These are phyloP conservation scores for Plenodomus tracheiphilus DNA, from an alignment of 2,329 filamentous ascomycete genomes.

Conservation along the genomic window DNA sequence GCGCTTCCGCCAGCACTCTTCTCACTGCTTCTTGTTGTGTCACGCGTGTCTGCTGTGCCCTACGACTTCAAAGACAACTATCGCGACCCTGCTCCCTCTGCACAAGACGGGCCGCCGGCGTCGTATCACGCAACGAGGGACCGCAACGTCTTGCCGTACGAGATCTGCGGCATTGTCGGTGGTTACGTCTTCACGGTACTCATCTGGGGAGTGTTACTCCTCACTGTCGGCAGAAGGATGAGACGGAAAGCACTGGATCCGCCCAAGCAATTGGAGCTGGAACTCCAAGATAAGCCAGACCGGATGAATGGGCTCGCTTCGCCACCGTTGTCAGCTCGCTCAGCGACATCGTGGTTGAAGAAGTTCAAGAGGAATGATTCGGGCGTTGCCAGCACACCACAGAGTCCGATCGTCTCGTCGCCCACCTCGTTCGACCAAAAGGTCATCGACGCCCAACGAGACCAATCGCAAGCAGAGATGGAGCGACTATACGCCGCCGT, in stretches of 20 bases:
- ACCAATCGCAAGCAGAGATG: slow-evolving; percentile 78
- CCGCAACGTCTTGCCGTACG: slow-evolving; percentile 68
- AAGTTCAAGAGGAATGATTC: slow-evolving; percentile 39
- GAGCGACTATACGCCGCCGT: slow-evolving; percentile 91
- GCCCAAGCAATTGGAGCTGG: slow-evolving; percentile 56
- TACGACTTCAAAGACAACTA: slow-evolving; percentile 34
- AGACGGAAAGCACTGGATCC: slow-evolving; percentile 55
- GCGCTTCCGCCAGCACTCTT: slow-evolving; percentile 29
- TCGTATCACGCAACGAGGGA: slow-evolving; percentile 36
- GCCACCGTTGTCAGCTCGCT: slow-evolving; percentile 33
- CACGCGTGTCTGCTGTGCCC: slow-evolving; percentile 26
- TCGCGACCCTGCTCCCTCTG: slow-evolving; percentile 28
- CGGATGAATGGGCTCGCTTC: slow-evolving; percentile 22
- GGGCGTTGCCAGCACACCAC: slow-evolving; percentile 29
- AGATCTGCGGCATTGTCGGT: slow-evolving; percentile 82
- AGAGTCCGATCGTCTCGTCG: slow-evolving; percentile 55
- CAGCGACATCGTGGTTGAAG: slow-evolving; percentile 38
- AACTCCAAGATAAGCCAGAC: slow-evolving; percentile 57
- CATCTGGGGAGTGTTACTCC: slow-evolving; percentile 66
- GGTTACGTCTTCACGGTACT: slow-evolving; percentile 80
- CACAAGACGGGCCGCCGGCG: slow-evolving; percentile 35
- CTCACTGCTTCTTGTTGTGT: slow-evolving; percentile 30
- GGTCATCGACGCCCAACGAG: slow-evolving; percentile 73
- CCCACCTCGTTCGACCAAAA: slow-evolving; percentile 75
- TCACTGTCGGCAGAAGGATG: slow-evolving; percentile 51